Evolutionary conservation across 768 basidiomycete genomes (phyloP).

Genomic region (Tylopilus subfusipes): DNA sequence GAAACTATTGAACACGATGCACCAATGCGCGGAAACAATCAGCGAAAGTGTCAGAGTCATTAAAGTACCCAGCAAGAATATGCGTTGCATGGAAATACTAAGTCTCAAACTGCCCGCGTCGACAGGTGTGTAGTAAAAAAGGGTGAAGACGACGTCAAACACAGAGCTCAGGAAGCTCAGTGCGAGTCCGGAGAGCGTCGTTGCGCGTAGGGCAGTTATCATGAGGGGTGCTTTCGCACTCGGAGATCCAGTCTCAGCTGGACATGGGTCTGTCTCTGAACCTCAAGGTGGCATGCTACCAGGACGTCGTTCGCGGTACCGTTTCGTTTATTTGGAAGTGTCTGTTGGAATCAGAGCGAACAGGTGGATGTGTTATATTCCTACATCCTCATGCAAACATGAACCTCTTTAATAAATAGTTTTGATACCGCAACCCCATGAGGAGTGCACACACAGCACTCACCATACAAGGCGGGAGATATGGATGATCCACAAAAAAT

Average conservation of each 20-base stretch:
- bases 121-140: slow-evolving; percentile 58
- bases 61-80: too few species aligned
- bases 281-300: background rate
- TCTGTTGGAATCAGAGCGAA: background rate
- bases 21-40: too few species aligned
- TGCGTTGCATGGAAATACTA: too few species aligned
- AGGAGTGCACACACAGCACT: background rate
- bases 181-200: slow-evolving; percentile 45
- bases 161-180: slow-evolving; percentile 50
- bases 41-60: too few species aligned
- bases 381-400: background rate
- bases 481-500: background rate
- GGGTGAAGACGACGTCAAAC: slow-evolving; percentile 60
- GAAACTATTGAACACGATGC: too few species aligned
- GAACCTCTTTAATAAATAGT: background rate
- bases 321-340: background rate
- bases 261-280: too few species aligned
- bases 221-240: too few species aligned
- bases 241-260: too few species aligned
- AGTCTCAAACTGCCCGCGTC: slow-evolving; percentile 52
- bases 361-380: background rate
- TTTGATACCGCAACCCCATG: background rate
- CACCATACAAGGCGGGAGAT: background rate
- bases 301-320: background rate
- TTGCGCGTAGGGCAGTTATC: slow-evolving; percentile 37